Evolutionary conservation across 352 stramenopile genomes (phyloP), one percentile per base, ranked within the genome.

Genomic region (Phytophthora macrochlamydospora): DNA sequence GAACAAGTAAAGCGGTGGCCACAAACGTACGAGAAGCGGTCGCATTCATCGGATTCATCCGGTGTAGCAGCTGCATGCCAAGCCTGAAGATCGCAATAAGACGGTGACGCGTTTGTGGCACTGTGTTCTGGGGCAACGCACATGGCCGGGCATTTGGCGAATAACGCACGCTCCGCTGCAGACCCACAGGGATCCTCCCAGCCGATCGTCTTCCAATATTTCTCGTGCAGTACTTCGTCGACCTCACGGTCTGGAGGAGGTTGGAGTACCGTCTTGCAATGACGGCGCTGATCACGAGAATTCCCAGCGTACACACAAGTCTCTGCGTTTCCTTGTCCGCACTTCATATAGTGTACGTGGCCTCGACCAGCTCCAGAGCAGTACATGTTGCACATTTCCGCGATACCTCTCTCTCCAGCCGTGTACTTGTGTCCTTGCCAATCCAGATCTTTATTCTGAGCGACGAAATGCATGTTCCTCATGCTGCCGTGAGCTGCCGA

Each of bases 361-460:
- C 73, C 75, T 42, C 75, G 66, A 37, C 78, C 78, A 62, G 62
- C 74, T 5, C 61, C 71, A 38, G 73, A 79, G n/a, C 73, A 87
- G 33, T 79, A 77, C 58, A 84, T 62, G 24, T 74, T 77, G 62
- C 78, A 87, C 73, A 84, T 87, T 67, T 87, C 78, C 8, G 78
- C 69, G 8, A 79, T 61, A 2, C 62, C 78, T 7, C 61, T 64
- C 31, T 87, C 78, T 5, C 78, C 78, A 32, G 52, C 35, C 4
- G 42, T 40, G 49, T 81, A 84, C 45, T 69, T 69, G 24, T 38
- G 75, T 24, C 50, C 44, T 3, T 73, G 45, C 60, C 76, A 66
- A 14, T 54, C 35, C 13, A 84, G 67, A 2, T 52, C 49, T 11
- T 50, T 33, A 6, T 65, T 49, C 5, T 83, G 56, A 5, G 69